Percentiles rank a stretch among this genome's conserved stretches.
These are phyloP conservation scores for Ogataea nitratoaversa DNA, from an alignment of 805 yeast species.

Conservation along the genomic window DNA sequence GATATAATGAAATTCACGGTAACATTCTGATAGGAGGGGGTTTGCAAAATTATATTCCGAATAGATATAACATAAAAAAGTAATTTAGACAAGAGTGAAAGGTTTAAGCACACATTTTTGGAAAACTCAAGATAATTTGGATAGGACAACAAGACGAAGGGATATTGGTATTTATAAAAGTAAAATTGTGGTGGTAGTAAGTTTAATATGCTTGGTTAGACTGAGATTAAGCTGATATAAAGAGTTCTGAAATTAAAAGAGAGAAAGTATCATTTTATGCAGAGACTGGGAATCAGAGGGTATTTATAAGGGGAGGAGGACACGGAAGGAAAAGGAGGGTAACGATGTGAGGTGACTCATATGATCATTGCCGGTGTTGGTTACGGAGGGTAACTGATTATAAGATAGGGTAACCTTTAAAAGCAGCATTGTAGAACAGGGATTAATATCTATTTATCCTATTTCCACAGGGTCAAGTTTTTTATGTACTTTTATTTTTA, in stretches of 20 bases:
- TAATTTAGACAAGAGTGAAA: slow-evolving; percentile 13
- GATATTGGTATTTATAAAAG: neutral
- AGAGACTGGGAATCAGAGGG: neutral
- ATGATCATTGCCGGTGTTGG: neutral
- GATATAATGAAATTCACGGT: slow-evolving; percentile 16
- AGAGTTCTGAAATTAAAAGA: slow-evolving; percentile 2
- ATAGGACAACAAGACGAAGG: neutral
- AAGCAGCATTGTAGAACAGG: too few species aligned
- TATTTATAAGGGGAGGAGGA: neutral
- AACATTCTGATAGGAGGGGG: slow-evolving; percentile 17
- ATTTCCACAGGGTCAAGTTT: too few species aligned
- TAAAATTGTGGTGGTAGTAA: neutral
- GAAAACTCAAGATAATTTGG: slow-evolving; percentile 1
- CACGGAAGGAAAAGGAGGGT: neutral
- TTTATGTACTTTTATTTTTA: too few species aligned
- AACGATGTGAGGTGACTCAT: neutral
- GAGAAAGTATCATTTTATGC: neutral
- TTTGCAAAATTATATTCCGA: slow-evolving; percentile 9
- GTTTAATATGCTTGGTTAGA: neutral
- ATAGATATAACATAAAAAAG: slow-evolving; percentile 10
- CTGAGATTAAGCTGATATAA: neutral
- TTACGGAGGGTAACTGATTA: neutral
- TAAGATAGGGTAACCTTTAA: too few species aligned
- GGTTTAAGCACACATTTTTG: slow-evolving; percentile 23
- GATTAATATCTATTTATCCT: too few species aligned